These are phyloP conservation scores for Canavalia gladiata DNA, from an alignment of 306 rosid genomes.

Conservation along the genomic window DNA sequence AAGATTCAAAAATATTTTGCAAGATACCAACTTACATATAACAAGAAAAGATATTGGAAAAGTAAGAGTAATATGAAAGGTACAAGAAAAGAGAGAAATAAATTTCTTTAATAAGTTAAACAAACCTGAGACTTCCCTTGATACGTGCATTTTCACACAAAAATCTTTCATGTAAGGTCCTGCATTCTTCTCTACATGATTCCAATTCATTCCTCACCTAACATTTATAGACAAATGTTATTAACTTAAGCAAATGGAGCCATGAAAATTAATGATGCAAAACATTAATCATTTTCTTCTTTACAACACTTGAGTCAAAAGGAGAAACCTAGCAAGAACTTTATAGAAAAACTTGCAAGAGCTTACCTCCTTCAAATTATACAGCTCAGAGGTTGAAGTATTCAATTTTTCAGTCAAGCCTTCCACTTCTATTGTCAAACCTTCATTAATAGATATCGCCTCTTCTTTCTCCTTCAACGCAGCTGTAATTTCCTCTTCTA, in stretches of 20 bases:
- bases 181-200: slow-evolving; percentile 68
- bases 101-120: slow-evolving; percentile 2
- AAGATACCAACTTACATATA: slow-evolving; percentile 9
- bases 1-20: not conserved
- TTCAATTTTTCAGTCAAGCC: slow-evolving; percentile 64
- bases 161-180: slow-evolving; percentile 53
- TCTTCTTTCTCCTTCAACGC: slow-evolving; percentile 69
- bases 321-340: slow-evolving; percentile 35
- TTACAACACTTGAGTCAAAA: not conserved
- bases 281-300: slow-evolving; percentile 1
- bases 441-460: slow-evolving; percentile 62
- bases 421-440: slow-evolving; percentile 70
- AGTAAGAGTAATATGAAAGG: not conserved
- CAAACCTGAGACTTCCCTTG: slow-evolving; percentile 68
- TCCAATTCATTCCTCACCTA: slow-evolving; percentile 77
- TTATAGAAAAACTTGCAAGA: slow-evolving; percentile 70
- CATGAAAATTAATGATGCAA: not conserved
- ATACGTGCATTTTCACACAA: slow-evolving; percentile 50
- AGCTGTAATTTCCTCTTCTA: slow-evolving; percentile 70
- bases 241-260: slow-evolving; percentile 37
- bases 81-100: not conserved
- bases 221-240: slow-evolving; percentile 39
- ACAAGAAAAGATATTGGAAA: not conserved
- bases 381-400: slow-evolving; percentile 61
- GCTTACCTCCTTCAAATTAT: slow-evolving; percentile 64